Conservation (phyloP, 345 rosid species). For the Euphorbia tirucalli region DNA sequence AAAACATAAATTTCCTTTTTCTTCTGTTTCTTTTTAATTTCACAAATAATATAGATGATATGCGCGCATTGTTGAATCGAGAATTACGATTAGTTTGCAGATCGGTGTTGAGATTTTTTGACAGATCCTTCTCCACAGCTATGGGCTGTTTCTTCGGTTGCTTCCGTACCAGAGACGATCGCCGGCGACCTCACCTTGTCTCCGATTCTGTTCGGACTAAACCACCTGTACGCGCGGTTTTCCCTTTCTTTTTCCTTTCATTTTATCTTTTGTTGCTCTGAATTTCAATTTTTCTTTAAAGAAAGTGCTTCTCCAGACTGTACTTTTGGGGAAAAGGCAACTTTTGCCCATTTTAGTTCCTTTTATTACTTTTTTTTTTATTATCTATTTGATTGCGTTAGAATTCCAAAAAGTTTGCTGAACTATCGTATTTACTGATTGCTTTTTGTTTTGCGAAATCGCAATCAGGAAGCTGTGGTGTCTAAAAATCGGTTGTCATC, state of each 20-base stretch:
- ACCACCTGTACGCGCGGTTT: conserved; percentile 31
- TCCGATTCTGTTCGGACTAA: conserved; percentile 32
- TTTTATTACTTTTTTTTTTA: neutral
- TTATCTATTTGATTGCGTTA: neutral
- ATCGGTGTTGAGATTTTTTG: conserved; percentile 33
- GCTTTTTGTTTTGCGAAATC: neutral
- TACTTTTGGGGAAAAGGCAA: neutral
- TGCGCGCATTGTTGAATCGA: conserved; percentile 44
- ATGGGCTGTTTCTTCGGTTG: conserved; percentile 87
- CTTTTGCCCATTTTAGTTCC: neutral
- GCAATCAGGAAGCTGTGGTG: conserved; percentile 43
- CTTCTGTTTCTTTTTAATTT: neutral
- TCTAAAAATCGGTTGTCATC: conserved; percentile 62
- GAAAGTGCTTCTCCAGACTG: neutral
- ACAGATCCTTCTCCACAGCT: conserved; percentile 36
- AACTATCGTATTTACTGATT: neutral
- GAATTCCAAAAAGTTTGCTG: neutral
- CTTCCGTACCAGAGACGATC: conserved; percentile 55
- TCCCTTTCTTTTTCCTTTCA: neutral
- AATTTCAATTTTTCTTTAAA: neutral
- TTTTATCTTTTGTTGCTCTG: conserved; percentile 8
- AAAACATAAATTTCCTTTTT: neutral
- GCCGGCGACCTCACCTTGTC: conserved; percentile 30
- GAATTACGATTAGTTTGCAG: conserved; percentile 32
- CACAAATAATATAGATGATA: conserved; percentile 24